These are phyloP conservation scores for Pisolithus microcarpus DNA, from an alignment of 768 basidiomycete genomes.

Conservation along the genomic window DNA sequence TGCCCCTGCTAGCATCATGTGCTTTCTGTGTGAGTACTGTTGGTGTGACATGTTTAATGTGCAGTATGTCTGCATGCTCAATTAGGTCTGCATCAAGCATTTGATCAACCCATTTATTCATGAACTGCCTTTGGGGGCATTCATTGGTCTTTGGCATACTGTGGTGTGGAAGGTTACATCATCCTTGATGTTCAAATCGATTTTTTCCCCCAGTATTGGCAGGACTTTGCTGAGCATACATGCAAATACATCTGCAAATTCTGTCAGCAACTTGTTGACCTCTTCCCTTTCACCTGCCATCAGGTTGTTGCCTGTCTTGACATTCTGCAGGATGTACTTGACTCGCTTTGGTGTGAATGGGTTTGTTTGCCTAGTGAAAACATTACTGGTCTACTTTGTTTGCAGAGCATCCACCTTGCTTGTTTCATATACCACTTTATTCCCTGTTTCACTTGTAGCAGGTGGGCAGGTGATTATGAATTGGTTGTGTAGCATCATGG, in stretches of 20 bases:
- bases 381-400: not conserved
- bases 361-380: not conserved
- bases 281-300: constrained; percentile 11
- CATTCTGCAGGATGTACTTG: constrained; percentile 8
- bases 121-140: not conserved
- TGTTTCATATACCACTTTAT: not conserved
- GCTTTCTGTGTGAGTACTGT: constrained; percentile 34
- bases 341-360: constrained; percentile 9
- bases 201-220: constrained; percentile 7
- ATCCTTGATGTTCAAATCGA: constrained; percentile 1
- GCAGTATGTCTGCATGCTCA: not conserved
- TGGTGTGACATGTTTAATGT: constrained; percentile 1
- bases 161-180: not conserved
- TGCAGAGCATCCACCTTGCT: not conserved
- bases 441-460: not conserved
- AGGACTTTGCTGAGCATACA: constrained; percentile 33
- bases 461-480: not conserved
- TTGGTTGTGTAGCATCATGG: not conserved
- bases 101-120: not conserved
- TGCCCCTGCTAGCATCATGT: constrained; percentile 20
- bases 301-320: constrained; percentile 28
- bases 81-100: not conserved
- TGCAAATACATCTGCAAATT: constrained; percentile 35
- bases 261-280: constrained; percentile 16
- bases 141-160: not conserved